A percentile compares a stretch with the other conserved stretches of the same genome.
These are phyloP conservation scores for Botrytis medusae DNA, from an alignment of 2,329 filamentous ascomycete species.

Conservation along the genomic window DNA sequence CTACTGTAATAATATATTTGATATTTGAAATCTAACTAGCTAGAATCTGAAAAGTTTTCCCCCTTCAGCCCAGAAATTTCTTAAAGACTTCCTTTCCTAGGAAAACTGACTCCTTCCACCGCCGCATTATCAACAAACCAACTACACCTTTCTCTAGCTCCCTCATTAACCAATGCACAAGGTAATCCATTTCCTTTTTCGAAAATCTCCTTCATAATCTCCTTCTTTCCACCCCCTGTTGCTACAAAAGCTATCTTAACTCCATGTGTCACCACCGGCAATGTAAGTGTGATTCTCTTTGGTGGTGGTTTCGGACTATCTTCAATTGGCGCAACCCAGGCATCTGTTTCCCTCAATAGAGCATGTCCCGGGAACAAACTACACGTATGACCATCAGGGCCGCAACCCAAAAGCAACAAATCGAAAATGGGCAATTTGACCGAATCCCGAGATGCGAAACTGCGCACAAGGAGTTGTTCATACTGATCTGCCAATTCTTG, in stretches of 20 bases:
- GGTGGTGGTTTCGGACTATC: conserved; percentile 95
- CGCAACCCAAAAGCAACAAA: conserved; percentile 87
- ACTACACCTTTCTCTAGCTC: conserved; percentile 79
- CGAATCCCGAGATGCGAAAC: conserved; percentile 88
- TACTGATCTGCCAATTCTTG: conserved; percentile 94
- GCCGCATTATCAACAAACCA: conserved; percentile 94
- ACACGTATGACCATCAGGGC: conserved; percentile 96
- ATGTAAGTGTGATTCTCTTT: conserved; percentile 84
- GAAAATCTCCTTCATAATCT: conserved; percentile 89
- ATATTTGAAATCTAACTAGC: background rate
- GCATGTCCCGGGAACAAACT: conserved; percentile 90
- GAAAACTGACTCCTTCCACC: conserved; percentile 81
- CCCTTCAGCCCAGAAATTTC: background rate
- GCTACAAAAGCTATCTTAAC: conserved; percentile 88
- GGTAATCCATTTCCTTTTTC: conserved; percentile 73
- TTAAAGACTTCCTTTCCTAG: conserved; percentile 67
- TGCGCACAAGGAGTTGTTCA: conserved; percentile 80
- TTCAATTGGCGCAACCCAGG: conserved; percentile 89
- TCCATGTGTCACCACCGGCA: conserved; percentile 87
- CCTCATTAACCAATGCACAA: conserved; percentile 83
- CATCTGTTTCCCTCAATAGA: conserved; percentile 79
- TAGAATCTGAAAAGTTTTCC: background rate
- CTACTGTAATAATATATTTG: background rate
- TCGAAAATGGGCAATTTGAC: conserved; percentile 96
- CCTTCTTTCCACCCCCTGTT: conserved; percentile 86